Conservation (phyloP, 768 basidiomycete species). For the Auriscalpium vulgare region DNA sequence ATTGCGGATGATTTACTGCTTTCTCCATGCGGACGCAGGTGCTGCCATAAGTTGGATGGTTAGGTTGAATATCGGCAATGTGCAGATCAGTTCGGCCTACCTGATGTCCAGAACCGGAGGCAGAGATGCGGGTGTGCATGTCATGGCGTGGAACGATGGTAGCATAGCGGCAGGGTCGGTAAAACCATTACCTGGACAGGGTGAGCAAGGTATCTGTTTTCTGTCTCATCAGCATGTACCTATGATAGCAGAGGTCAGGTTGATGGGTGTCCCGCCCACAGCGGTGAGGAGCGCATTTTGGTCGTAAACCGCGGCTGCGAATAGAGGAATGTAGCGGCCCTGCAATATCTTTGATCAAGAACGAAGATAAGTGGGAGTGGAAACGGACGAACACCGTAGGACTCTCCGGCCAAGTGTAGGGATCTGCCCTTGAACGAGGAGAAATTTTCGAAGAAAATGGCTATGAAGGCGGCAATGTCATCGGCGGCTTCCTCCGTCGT, state of each 20-base stretch:
- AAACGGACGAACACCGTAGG: constrained; percentile 38
- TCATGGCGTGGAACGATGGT: neutral
- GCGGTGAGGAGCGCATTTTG: neutral
- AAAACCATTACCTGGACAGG: neutral
- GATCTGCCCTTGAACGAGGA: constrained; percentile 57
- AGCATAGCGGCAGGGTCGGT: neutral
- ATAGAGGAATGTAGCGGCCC: constrained; percentile 47
- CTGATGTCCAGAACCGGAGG: neutral
- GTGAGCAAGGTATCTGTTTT: neutral
- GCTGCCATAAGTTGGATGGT: constrained; percentile 8
- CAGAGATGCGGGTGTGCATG: neutral
- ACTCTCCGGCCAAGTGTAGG: constrained; percentile 36
- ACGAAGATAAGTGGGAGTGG: neutral
- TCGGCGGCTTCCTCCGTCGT: constrained; percentile 61
- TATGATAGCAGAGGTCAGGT: constrained; percentile 1
- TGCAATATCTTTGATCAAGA: constrained; percentile 10
- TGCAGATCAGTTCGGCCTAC: neutral
- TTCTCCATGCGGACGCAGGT: constrained; percentile 37
- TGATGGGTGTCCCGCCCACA: neutral
- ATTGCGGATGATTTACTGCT: constrained; percentile 21
- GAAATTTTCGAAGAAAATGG: constrained; percentile 72
- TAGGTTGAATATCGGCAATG: neutral
- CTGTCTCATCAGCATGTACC: neutral
- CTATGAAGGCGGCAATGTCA: constrained; percentile 64
- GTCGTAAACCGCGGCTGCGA: constrained; percentile 35